Base-by-base conservation (phyloP, 441 rosid genomes). In the Geranium incanum region DNA sequence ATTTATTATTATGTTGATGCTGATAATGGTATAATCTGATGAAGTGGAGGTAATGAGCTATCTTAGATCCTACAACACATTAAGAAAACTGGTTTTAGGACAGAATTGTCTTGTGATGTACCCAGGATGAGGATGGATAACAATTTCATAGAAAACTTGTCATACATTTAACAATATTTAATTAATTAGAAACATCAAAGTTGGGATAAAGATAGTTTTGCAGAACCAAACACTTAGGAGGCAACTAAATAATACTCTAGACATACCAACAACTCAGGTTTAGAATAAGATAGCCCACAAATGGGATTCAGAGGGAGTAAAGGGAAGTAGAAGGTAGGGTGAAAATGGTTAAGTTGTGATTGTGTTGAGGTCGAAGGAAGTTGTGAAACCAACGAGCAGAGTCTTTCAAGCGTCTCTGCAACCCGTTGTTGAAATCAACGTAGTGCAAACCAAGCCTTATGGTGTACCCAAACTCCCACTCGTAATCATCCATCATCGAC, bases 401-500 rank as follows among this genome's bases (percentile, higher is more conserved):
- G 13, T 75, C 77, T 73, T 88, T 86, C 7, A 83, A 85, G 48
- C 82, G 77, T 72, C 89, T 81, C 68, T 81, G 79, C 11, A 85
- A 74, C 68, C 80, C 84, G 39, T 85, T 21, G 64, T 81, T 69
- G 71, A 70, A 84, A 69, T 88, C 93, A 8, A 88, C 84, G 15
- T 82, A 88, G 45, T 72, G 74, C 66, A 86, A 80, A 8, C 93
- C 93, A 69, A 88, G 86, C 15, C 90, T 77, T 2, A 81, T 81
- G 0, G 86, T 74, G 18, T 83, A 86, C 41, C 88, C 93, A 7
- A 74, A 36, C 23, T 39, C 33, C 86, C 90, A 85, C 72, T 86
- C 92, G 48, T 83, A 83, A 16, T 83, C 79, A 43, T 86, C 90
- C 72, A 84, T 23, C 19, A 87, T 76, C 15, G 89, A 83, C 89